Evolutionary conservation across 78 protist genomes (phyloP).

Genomic region (Paratrimastix pyriformis): DNA sequence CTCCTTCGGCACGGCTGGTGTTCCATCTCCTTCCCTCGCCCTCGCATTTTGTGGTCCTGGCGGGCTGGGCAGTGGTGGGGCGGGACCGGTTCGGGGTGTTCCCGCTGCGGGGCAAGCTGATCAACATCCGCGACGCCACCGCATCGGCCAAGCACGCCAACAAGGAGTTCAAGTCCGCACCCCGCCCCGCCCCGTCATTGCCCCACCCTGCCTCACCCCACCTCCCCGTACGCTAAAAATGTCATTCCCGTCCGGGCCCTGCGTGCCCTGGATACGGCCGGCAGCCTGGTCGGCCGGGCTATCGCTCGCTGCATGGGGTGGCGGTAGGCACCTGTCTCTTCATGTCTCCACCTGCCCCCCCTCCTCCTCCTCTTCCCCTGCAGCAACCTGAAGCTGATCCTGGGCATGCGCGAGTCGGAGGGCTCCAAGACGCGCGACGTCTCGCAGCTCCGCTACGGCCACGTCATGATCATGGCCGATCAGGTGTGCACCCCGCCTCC

Average conservation of each 20-base stretch:
- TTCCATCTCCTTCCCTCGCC: neutral
- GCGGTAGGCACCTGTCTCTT: too few species aligned
- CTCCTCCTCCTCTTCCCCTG: too few species aligned
- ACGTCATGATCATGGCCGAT: slow-evolving; percentile 97
- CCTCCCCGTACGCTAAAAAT: too few species aligned
- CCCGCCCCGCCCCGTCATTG: too few species aligned
- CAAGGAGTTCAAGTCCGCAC: slow-evolving; percentile 7
- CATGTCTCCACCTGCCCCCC: too few species aligned
- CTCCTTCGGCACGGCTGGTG: neutral
- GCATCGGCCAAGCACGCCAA: slow-evolving; percentile 9
- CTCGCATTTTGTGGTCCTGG: neutral
- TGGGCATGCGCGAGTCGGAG: neutral
- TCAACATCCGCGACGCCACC: slow-evolving; percentile 91
- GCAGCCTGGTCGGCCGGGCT: too few species aligned
- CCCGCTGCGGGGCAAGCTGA: slow-evolving; percentile 95
- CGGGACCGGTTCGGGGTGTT: slow-evolving; percentile 94
- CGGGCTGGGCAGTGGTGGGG: slow-evolving; percentile 22
- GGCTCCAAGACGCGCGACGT: slow-evolving; percentile 38
- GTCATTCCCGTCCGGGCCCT: too few species aligned
- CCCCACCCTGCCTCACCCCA: too few species aligned
- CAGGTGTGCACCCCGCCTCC: too few species aligned
- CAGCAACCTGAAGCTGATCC: neutral
- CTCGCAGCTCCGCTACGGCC: slow-evolving; percentile 85
- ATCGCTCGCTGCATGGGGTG: too few species aligned
- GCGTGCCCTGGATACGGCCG: too few species aligned